These are phyloP conservation scores for Penicilliopsis zonata DNA, from an alignment of 495 filamentous ascomycete genomes.

Conservation along the genomic window DNA sequence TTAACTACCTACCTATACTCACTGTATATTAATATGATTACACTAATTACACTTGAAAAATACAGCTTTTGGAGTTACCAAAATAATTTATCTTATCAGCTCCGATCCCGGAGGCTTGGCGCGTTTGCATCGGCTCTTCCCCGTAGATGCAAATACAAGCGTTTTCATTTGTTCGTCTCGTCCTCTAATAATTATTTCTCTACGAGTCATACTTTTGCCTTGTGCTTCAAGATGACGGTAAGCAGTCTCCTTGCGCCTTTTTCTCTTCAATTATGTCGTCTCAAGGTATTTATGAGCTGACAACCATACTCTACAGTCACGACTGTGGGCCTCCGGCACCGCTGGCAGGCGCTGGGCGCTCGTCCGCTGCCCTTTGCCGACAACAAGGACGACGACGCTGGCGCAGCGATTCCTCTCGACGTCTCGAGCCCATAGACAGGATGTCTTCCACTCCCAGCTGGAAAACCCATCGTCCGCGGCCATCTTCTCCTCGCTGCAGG, in stretches of 20 bases:
- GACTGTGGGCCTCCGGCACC: slow-evolving; percentile 17
- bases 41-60: no score
- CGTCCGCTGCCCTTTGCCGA: slow-evolving; percentile 13
- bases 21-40: no score
- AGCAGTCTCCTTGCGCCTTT: no score
- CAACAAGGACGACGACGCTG: slow-evolving; percentile 13
- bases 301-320: slow-evolving; percentile 9
- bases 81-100: neutral
- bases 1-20: slow-evolving; percentile 1
- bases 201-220: slow-evolving; percentile 2
- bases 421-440: slow-evolving; percentile 24
- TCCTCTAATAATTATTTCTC: neutral
- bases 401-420: slow-evolving; percentile 26
- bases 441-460: slow-evolving; percentile 40
- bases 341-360: slow-evolving; percentile 15
- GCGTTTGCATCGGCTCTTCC: slow-evolving; percentile 1
- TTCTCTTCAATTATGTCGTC: neutral
- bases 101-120: slow-evolving; percentile 2
- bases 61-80: slow-evolving; percentile 1
- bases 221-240: slow-evolving; percentile 13
- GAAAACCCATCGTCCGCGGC: slow-evolving; percentile 30
- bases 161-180: neutral
- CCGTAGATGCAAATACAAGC: slow-evolving; percentile 3
- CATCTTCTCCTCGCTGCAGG: slow-evolving; percentile 29
- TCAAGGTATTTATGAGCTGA: neutral